Conservation (phyloP, 2,329 filamentous ascomycete genomes). For the Cryphonectria carpinicola region DNA sequence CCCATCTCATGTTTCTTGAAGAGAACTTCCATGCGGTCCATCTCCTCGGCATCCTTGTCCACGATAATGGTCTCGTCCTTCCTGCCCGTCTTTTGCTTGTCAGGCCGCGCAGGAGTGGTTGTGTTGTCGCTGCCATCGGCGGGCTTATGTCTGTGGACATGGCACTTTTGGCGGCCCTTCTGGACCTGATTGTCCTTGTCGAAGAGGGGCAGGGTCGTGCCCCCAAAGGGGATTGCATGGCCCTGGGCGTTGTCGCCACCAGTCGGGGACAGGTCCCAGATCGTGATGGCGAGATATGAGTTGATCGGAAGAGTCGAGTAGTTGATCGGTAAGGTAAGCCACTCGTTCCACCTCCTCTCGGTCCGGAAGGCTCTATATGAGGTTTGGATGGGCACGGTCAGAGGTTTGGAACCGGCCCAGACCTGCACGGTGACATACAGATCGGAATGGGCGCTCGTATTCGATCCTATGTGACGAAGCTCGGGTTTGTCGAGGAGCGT, state of each 20-base stretch:
- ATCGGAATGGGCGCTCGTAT: slow-evolving; percentile 80
- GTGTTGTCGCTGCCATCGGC: slow-evolving; percentile 85
- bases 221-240: slow-evolving; percentile 89
- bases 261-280: slow-evolving; percentile 91
- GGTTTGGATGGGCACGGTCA: slow-evolving; percentile 91
- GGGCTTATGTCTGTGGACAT: slow-evolving; percentile 77
- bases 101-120: slow-evolving; percentile 72
- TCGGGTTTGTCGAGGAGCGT: slow-evolving; percentile 78
- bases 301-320: slow-evolving; percentile 83
- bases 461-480: slow-evolving; percentile 85
- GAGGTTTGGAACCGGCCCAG: slow-evolving; percentile 93
- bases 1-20: slow-evolving; percentile 99
- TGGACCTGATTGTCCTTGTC: slow-evolving; percentile 89
- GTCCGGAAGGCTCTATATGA: slow-evolving; percentile 88
- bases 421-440: slow-evolving; percentile 92
- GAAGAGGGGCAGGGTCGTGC: slow-evolving; percentile 90
- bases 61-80: slow-evolving; percentile 54
- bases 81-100: slow-evolving; percentile 52
- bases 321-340: slow-evolving; percentile 84
- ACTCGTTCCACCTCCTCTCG: slow-evolving; percentile 89
- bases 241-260: slow-evolving; percentile 70
- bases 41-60: slow-evolving; percentile 78
- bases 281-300: slow-evolving; percentile 84
- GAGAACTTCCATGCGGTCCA: slow-evolving; percentile 84
- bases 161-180: slow-evolving; percentile 91